phyloP scores from a whole-genome alignment of 768 basidiomycete genomes.

The Lactarius psammicola region DNA sequence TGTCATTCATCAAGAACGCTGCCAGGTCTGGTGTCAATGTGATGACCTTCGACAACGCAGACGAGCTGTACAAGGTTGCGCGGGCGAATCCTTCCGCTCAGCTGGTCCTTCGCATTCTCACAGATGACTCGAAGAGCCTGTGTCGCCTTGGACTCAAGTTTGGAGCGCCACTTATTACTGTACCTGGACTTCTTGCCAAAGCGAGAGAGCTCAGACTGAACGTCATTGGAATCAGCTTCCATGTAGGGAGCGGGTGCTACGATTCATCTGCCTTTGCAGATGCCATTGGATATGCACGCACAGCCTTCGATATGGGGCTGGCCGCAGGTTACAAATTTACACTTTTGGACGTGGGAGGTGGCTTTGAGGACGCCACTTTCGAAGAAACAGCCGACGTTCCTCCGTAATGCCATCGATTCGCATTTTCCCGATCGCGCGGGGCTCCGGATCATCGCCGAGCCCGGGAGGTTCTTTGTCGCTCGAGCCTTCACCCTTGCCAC shows the following conservation, averaged over 20 bases:
- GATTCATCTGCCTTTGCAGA: slow-evolving; percentile 88
- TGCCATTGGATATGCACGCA: slow-evolving; percentile 78
- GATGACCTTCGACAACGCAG: slow-evolving; percentile 99
- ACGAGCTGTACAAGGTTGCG: slow-evolving; percentile 92
- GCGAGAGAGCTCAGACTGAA: slow-evolving; percentile 77
- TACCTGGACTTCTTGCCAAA: slow-evolving; percentile 74
- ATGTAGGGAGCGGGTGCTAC: slow-evolving; percentile 96
- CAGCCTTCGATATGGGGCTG: slow-evolving; percentile 84
- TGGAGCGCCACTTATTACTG: slow-evolving; percentile 82
- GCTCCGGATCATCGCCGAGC: slow-evolving; percentile 89
- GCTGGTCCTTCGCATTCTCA: slow-evolving; percentile 90
- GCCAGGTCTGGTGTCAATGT: slow-evolving; percentile 74
- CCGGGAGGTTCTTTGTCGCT: slow-evolving; percentile 91
- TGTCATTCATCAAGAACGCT: slow-evolving; percentile 87
- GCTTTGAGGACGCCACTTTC: slow-evolving; percentile 89
- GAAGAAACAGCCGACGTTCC: slow-evolving; percentile 70
- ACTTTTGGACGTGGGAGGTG: slow-evolving; percentile 92
- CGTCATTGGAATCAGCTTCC: slow-evolving; percentile 95
- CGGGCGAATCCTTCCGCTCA: slow-evolving; percentile 77
- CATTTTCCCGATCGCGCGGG: slow-evolving; percentile 76
- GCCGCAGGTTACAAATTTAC: slow-evolving; percentile 78
- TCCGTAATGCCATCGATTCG: slow-evolving; percentile 65
- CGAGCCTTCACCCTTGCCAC: slow-evolving; percentile 90
- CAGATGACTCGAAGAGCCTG: slow-evolving; percentile 95
- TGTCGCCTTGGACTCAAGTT: slow-evolving; percentile 95